Conservation (phyloP, 116 monocot species). For the Zostera marina region DNA sequence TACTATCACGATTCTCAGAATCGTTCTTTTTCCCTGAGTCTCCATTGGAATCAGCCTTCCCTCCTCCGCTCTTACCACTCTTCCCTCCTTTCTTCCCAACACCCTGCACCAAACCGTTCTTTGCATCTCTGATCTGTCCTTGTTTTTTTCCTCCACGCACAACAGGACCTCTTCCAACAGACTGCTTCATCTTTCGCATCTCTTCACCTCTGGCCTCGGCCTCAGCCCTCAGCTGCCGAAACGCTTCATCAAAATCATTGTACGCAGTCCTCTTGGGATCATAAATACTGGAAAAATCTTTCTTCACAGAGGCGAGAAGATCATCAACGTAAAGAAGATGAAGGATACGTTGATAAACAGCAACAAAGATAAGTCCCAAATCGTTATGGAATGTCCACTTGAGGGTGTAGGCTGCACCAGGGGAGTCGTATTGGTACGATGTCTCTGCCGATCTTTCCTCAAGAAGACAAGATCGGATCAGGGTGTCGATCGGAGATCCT, state of each 20-base stretch:
- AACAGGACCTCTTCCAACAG: slow-evolving; percentile 14
- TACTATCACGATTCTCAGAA: slow-evolving; percentile 13
- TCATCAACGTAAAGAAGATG: slow-evolving; percentile 89
- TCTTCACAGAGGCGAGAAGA: slow-evolving; percentile 46
- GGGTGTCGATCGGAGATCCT: slow-evolving; percentile 80
- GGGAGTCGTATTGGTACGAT: slow-evolving; percentile 54
- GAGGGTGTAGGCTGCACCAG: slow-evolving; percentile 56
- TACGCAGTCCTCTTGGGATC: slow-evolving; percentile 59
- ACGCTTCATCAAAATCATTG: slow-evolving; percentile 58
- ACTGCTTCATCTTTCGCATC: slow-evolving; percentile 65
- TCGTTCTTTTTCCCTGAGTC: slow-evolving; percentile 20
- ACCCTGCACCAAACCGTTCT: slow-evolving; percentile 11
- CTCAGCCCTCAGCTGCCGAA: slow-evolving; percentile 71
- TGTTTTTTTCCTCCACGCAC: slow-evolving; percentile 21
- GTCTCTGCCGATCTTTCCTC: slow-evolving; percentile 88
- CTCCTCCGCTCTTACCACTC: slow-evolving; percentile 12
- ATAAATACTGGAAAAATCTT: slow-evolving; percentile 63
- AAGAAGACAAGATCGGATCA: slow-evolving; percentile 87
- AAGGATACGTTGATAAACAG: slow-evolving; percentile 81
- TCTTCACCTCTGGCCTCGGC: slow-evolving; percentile 82
- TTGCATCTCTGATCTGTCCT: slow-evolving; percentile 4
- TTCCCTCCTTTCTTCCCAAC: slow-evolving; percentile 17
- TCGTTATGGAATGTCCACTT: slow-evolving; percentile 96
- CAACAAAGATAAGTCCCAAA: slow-evolving; percentile 86
- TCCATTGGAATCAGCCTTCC: slow-evolving; percentile 48